Base-by-base conservation (phyloP, 805 yeast species). In the Wickerhamiella parazyma region DNA sequence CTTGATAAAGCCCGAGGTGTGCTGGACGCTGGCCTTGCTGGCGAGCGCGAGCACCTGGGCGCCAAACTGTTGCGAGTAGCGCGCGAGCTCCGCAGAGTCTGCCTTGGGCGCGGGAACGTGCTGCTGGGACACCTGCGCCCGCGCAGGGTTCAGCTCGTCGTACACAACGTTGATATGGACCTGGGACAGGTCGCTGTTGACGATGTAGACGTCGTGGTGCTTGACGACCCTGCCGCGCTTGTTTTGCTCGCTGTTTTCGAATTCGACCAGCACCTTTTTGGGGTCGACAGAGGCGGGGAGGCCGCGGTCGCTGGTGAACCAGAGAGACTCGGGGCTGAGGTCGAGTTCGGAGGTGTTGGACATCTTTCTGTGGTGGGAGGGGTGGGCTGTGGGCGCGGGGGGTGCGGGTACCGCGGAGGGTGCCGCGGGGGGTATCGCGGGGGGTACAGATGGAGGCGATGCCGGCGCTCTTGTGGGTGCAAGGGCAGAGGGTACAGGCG, bases 161-260 rank as follows among this genome's bases (percentile, higher is more conserved):
- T 66, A 84, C 18, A 70, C 66, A 4, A 81, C 62, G 40, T 77
- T 75, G 48, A 84, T 62, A 1, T 72, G 62, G 3, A 77, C 64
- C 51, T 78, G 84, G 1, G 91, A 73, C 51, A 79, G 75, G 56
- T 83, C 93, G 48, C 72, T 75, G 59, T 76, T 78, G 33, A 86
- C 61, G 11, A 85, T 67, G 55, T 83, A 84, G 50, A 80, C 76
- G 49, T 80, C 86, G 43, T 80, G 68, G 49, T 72, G 66, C 4
- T 67, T 61, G 42, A 64, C 48, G 6, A 70, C 61, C 34, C 75
- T 63, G 10, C 74, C 73, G 51, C 94, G 72, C 54, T 80, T 81
- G 11, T 51, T 51, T 6, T 78, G 62, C 11, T 56, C 55, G 46
- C 69, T 64, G 21, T 74, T 72, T 45, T 85, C 94, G 18, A 76